Base-by-base conservation (phyloP, 192 early-diverging fungal species). In the Phycomyces blakesleeanus region DNA sequence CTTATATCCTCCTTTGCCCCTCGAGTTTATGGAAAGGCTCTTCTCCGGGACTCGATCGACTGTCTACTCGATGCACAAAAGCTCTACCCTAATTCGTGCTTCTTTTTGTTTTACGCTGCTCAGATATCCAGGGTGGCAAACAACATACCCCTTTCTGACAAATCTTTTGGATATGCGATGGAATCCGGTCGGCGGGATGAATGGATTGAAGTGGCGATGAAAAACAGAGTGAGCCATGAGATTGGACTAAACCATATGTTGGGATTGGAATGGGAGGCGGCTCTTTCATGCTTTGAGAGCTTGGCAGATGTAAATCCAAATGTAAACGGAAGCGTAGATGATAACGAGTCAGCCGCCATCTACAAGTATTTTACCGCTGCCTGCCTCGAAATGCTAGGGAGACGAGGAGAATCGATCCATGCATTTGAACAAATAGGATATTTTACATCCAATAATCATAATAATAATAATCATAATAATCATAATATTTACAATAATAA, bases 391-490 rank as follows among this genome's bases (percentile, higher is more conserved):
- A 78, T 76, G 41, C 68, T 72, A 5, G 90, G 90, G 15, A 81
- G 87, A 50, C 85, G 82, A 22, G 76, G 78, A 51, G 87, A 90
- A 63, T 89, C 90, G 0, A 80, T 92, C 20, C 44, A 77, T 16
- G 84, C 85, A 66, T 91, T 87, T 54, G 69, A 64, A n/a, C 27
- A 70, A 21, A 73, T 81, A 22, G 66, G 7, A 34, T 7, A 2
- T 34, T 34, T 34, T 34, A n/a, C n/a, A n/a, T n/a, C n/a, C n/a
- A n/a, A n/a, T n/a, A n/a, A n/a, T n/a, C n/a, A n/a, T n/a, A n/a
- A n/a, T n/a, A n/a, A n/a, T n/a, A n/a, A n/a, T n/a, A n/a, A n/a
- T n/a, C n/a, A n/a, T n/a, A n/a, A n/a, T n/a, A n/a, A n/a, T n/a
- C n/a, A n/a, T n/a, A n/a, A n/a, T n/a, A n/a, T n/a, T n/a, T n/a